These are phyloP conservation scores for Myriosclerotinia duriaeana DNA, from an alignment of 2,329 filamentous ascomycete genomes.

Conservation along the genomic window DNA sequence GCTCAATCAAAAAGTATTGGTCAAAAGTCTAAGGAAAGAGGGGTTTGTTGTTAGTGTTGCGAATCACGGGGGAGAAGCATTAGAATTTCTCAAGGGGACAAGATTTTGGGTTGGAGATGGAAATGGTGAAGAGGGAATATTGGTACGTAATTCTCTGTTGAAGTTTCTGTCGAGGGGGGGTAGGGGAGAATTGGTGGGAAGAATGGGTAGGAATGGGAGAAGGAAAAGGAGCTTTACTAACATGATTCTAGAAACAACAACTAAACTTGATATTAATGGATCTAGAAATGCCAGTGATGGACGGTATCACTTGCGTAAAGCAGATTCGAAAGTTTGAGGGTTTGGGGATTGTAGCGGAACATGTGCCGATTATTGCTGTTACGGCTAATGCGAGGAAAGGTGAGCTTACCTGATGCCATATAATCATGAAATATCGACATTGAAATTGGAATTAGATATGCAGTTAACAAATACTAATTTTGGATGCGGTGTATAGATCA, in stretches of 20 bases:
- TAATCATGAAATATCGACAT: neutral
- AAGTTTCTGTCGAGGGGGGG: too few relatives aligned
- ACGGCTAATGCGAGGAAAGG: conserved; percentile 67
- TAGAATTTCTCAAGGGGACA: conserved; percentile 56
- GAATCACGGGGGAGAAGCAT: conserved; percentile 63
- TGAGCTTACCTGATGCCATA: neutral
- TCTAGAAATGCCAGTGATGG: conserved; percentile 80
- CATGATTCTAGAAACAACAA: conserved; percentile 46
- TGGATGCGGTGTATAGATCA: conserved; percentile 54
- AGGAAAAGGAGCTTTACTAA: conserved; percentile 39
- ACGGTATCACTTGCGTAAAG: conserved; percentile 69
- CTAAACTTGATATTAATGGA: conserved; percentile 71
- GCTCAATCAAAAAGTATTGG: conserved; percentile 66
- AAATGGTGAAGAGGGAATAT: neutral
- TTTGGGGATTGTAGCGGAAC: conserved; percentile 55
- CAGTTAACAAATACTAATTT: neutral
- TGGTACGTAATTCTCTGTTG: neutral
- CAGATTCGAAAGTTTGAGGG: conserved; percentile 66
- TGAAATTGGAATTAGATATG: neutral
- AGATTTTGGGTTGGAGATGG: conserved; percentile 49
- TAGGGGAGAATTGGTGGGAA: conserved; percentile 4
- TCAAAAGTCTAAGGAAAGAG: conserved; percentile 58
- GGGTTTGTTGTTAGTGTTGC: conserved; percentile 62
- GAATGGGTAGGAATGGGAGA: conserved; percentile 35
- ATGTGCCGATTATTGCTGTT: conserved; percentile 72